Evolutionary conservation across 768 basidiomycete genomes (phyloP).

Genomic region (Harrya chromipes): DNA sequence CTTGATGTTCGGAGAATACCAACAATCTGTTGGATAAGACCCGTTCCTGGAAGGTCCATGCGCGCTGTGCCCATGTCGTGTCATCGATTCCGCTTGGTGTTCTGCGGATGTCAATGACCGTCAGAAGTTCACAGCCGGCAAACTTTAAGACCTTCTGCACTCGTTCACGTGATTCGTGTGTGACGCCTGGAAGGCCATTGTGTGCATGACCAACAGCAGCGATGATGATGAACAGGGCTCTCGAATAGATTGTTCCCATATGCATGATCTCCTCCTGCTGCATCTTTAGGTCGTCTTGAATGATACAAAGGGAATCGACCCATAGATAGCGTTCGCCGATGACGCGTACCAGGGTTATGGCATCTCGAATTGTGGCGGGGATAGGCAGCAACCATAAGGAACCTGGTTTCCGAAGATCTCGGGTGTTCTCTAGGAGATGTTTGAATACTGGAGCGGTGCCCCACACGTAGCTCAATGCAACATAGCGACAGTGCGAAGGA

Average conservation of each 20-base stretch:
- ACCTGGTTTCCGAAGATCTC: conserved; percentile 1
- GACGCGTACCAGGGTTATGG: conserved; percentile 16
- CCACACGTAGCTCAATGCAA: conserved; percentile 25
- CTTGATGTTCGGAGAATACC: conserved; percentile 17
- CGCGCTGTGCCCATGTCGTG: conserved; percentile 11
- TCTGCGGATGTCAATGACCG: conserved; percentile 4
- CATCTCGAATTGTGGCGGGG: conserved; percentile 23
- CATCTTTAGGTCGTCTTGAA: conserved; percentile 17
- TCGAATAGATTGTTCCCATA: conserved; percentile 22
- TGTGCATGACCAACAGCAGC: conserved; percentile 14
- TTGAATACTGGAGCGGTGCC: conserved; percentile 10
- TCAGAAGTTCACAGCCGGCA: conserved; percentile 7
- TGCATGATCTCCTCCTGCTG: conserved; percentile 14
- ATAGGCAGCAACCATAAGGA: conserved; percentile 7
- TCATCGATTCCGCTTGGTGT: neutral
- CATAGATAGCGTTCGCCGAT: conserved; percentile 27
- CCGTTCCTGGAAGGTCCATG: conserved; percentile 23
- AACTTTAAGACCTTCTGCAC: conserved; percentile 11
- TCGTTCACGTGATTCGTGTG: conserved; percentile 1
- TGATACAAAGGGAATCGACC: conserved; percentile 26
- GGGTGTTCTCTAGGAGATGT: conserved; percentile 7
- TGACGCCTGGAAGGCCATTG: conserved; percentile 12
- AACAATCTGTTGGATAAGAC: conserved; percentile 12
- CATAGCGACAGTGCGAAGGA: conserved; percentile 22
- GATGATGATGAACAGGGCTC: conserved; percentile 18